These are phyloP conservation scores for Acmispon strigosus DNA, from an alignment of 306 rosid genomes.

Conservation along the genomic window DNA sequence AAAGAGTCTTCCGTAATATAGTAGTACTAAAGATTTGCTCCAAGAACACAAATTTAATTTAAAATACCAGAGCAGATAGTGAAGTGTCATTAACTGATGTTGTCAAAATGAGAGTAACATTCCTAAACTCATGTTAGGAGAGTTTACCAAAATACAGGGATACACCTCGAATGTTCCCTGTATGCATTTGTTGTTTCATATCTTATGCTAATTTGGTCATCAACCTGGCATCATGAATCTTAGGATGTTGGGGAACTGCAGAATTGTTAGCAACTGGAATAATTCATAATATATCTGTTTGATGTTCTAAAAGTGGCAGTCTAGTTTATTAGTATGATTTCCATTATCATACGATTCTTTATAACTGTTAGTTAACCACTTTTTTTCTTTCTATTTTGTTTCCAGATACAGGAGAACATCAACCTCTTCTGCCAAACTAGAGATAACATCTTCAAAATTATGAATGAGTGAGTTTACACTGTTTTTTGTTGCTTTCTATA, in stretches of 20 bases:
- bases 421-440: constrained; percentile 83
- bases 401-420: constrained; percentile 77
- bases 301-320: background rate
- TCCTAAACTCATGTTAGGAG: background rate
- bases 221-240: background rate
- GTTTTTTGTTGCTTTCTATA: constrained; percentile 11
- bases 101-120: background rate
- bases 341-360: constrained; percentile 5
- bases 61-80: background rate
- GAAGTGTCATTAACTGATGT: background rate
- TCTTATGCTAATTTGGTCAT: constrained; percentile 1
- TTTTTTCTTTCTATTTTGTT: constrained; percentile 21
- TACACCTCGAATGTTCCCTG: background rate
- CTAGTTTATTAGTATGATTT: background rate
- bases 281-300: background rate
- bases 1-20: too few species aligned
- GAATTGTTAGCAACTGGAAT: background rate
- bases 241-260: background rate
- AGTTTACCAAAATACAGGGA: background rate
- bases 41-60: background rate
- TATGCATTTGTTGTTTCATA: background rate
- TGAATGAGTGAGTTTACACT: constrained; percentile 69
- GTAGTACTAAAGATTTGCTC: too few species aligned
- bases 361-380: constrained; percentile 6
- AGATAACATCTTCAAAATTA: constrained; percentile 69